Evolutionary conservation across 768 basidiomycete species (phyloP), one percentile per base, ranked within the genome.

Genomic region (Pleurotus platypus): DNA sequence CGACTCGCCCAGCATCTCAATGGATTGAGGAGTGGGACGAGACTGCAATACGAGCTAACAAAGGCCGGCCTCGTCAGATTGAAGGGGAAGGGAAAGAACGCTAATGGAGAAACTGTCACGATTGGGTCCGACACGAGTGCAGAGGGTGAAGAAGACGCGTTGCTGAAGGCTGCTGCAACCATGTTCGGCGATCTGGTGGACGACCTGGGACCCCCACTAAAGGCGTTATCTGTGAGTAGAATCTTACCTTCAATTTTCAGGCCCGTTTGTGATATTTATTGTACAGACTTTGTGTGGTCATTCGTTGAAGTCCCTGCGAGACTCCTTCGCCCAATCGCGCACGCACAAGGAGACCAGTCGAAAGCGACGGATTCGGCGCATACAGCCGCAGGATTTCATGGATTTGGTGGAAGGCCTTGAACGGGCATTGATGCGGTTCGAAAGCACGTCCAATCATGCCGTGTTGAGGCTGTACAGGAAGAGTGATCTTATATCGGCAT

Each of bases 1-100:
- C 77, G 94, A 15, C 81, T 99, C 4, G 97, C 92, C 1, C 96
- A 99, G 66, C 95, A 98, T 73, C 72, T 99, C 39, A 94, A 89
- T 56, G 94, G 96, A 22, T 74, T 98, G 58, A 74, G 96, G 47
- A 86, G 90, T 57, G 90, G 94, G 1, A 92, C 89, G 5, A 80
- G 83, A 35, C 70, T 98, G 37, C 94, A 98, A 66, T 85, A 88
- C 59, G 91, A 95, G 49, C 69, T 98, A 26, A 82, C 89, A 12
- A 81, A 81, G 62, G 89, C 89, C 1, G 58, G 60, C 9, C 75
- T 77, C 15, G 64, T 68, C 42, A 63, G 57, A 50, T 61, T 58
- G 61, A 63, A 60, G 58, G 62, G 55, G 49, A 66, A 60, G 57
- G 16, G 27, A 3, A 55, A 57, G 26, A 43, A 30, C 6, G 43